Conservation (phyloP, 2,329 filamentous ascomycete genomes). For the Penicillium sp. region DNA sequence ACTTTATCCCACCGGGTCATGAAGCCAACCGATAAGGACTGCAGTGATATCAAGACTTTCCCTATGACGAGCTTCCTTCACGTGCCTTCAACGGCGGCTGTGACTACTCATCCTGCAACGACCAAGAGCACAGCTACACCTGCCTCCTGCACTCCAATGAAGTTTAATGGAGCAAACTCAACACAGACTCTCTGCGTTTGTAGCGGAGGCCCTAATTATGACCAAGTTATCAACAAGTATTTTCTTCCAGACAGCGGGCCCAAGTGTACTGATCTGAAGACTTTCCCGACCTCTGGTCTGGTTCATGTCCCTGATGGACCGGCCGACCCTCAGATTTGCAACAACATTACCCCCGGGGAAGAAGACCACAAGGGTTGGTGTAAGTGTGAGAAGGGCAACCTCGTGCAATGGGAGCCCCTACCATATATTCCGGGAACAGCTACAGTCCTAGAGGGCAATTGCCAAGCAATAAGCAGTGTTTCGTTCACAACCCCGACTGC, state of each 20-base stretch:
- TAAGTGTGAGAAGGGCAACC: background rate
- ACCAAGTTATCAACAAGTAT: background rate
- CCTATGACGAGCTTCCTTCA: background rate
- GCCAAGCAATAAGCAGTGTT: background rate
- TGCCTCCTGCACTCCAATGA: background rate
- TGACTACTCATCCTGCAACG: background rate
- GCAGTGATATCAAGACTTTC: conserved; percentile 1
- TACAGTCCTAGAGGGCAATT: background rate
- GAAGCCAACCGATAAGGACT: background rate
- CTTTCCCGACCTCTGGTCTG: background rate
- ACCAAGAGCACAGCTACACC: background rate
- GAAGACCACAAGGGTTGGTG: background rate
- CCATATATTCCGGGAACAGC: background rate
- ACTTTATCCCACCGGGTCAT: background rate
- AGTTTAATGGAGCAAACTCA: background rate
- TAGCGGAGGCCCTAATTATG: background rate
- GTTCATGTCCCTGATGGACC: background rate
- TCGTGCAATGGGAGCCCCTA: background rate
- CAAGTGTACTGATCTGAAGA: background rate
- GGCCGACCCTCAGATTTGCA: background rate
- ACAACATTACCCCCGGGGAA: background rate
- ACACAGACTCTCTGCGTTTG: background rate
- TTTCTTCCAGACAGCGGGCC: background rate
- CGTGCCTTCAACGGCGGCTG: background rate
- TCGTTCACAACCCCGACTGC: background rate